phyloP scores from a whole-genome alignment of 2,329 filamentous ascomycete species.

The Pestalotiopsis sp. region DNA sequence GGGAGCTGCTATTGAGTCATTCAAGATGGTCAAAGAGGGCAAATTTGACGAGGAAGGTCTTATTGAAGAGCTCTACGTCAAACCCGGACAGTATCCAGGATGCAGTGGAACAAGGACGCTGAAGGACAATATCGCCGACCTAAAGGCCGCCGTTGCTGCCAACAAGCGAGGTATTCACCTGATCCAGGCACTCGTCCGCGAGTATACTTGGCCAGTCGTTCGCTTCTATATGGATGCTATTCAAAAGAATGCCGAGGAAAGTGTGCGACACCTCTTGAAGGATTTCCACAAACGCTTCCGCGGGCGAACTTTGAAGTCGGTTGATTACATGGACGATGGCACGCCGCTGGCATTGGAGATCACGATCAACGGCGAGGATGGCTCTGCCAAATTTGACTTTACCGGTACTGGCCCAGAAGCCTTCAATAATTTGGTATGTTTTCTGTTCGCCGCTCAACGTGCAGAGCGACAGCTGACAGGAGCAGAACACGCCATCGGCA shows the following conservation, averaged over 20 bases:
- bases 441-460: background rate
- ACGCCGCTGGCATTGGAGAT: constrained; percentile 23
- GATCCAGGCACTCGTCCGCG: constrained; percentile 30
- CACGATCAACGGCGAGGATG: constrained; percentile 65
- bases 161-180: constrained; percentile 39
- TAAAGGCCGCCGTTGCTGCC: constrained; percentile 43
- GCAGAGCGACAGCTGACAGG: background rate
- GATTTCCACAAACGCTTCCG: constrained; percentile 44
- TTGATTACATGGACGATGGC: constrained; percentile 74
- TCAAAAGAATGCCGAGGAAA: constrained; percentile 38
- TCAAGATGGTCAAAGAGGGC: constrained; percentile 37
- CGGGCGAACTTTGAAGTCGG: constrained; percentile 55
- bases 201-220: constrained; percentile 31
- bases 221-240: constrained; percentile 42
- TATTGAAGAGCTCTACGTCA: constrained; percentile 29
- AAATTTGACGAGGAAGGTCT: constrained; percentile 32
- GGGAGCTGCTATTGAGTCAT: constrained; percentile 37
- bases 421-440: constrained; percentile 22
- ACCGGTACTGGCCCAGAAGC: constrained; percentile 54
- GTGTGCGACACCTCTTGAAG: constrained; percentile 32
- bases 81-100: constrained; percentile 34
- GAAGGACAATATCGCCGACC: constrained; percentile 43
- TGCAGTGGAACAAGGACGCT: constrained; percentile 36
- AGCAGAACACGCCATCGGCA: constrained; percentile 23
- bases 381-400: constrained; percentile 64